phyloP scores from a whole-genome alignment of 768 basidiomycete species.

The Postia placenta region DNA sequence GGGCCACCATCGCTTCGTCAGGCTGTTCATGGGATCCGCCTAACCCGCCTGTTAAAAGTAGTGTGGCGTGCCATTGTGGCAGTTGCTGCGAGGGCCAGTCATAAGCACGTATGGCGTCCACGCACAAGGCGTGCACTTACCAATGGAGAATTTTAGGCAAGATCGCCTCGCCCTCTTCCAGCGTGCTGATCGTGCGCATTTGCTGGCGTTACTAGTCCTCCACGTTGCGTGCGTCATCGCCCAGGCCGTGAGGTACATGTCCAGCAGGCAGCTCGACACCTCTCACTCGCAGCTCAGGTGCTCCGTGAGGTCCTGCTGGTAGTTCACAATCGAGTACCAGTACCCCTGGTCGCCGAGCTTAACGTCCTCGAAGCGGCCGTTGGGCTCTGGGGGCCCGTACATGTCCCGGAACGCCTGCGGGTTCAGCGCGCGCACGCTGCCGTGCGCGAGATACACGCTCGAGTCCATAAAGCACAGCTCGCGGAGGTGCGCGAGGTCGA shows the following conservation, averaged over 20 bases:
- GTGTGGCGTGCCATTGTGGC: constrained; percentile 34
- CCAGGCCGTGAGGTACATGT: constrained; percentile 40
- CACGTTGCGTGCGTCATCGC: constrained; percentile 31
- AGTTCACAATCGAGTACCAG: constrained; percentile 48
- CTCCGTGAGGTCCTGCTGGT: constrained; percentile 34
- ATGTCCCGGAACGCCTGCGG: constrained; percentile 38
- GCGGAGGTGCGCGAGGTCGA: constrained; percentile 40
- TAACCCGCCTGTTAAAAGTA: constrained; percentile 43
- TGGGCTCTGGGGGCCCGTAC: constrained; percentile 34
- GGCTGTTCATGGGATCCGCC: constrained; percentile 33
- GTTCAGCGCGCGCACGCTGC: constrained; percentile 19
- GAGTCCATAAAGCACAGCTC: constrained; percentile 42
- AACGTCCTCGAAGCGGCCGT: constrained; percentile 36
- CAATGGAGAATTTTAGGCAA: constrained; percentile 47
- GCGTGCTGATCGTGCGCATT: constrained; percentile 30
- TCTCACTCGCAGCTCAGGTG: constrained; percentile 42
- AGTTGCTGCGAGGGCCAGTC: constrained; percentile 29
- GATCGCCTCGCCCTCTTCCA: constrained; percentile 35
- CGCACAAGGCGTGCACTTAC: constrained; percentile 25
- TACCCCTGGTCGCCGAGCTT: constrained; percentile 48
- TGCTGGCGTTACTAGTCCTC: constrained; percentile 30
- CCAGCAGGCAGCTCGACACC: constrained; percentile 42
- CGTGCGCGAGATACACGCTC: constrained; percentile 27
- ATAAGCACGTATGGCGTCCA: not conserved
- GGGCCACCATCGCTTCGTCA: constrained; percentile 37